Conservation (phyloP, 1,139 yeast genomes). For the Zhuliangozyma parablackwelliae region DNA sequence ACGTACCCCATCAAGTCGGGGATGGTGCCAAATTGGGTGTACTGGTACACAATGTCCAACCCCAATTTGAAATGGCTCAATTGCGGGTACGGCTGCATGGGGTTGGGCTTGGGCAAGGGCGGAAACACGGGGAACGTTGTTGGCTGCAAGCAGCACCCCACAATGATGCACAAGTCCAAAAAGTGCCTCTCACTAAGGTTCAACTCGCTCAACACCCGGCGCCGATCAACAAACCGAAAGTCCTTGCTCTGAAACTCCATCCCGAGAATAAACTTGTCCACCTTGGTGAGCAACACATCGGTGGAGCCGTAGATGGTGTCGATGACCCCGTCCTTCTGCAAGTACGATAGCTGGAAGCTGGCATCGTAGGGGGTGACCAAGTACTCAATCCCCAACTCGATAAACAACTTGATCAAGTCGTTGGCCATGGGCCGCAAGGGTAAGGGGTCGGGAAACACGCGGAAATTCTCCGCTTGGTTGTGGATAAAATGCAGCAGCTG, state of each 20-base stretch:
- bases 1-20: constrained; percentile 35
- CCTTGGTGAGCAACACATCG: constrained; percentile 61
- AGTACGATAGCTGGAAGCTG: constrained; percentile 74
- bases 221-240: constrained; percentile 63
- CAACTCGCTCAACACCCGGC: constrained; percentile 57
- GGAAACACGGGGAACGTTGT: constrained; percentile 55
- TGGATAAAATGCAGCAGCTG: constrained; percentile 21
- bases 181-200: constrained; percentile 61
- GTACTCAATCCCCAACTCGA: constrained; percentile 56
- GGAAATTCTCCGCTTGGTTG: constrained; percentile 35
- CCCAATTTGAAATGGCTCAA: constrained; percentile 42
- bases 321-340: constrained; percentile 51
- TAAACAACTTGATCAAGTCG: constrained; percentile 56
- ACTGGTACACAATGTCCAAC: constrained; percentile 40
- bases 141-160: constrained; percentile 78
- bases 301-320: constrained; percentile 85
- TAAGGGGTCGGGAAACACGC: constrained; percentile 44
- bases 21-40: constrained; percentile 21
- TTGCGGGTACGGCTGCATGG: constrained; percentile 40
- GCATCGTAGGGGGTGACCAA: constrained; percentile 82
- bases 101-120: constrained; percentile 44
- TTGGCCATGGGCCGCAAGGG: constrained; percentile 47
- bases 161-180: constrained; percentile 67
- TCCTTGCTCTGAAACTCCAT: constrained; percentile 64
- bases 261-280: constrained; percentile 69